phyloP scores from a whole-genome alignment of 768 basidiomycete species.

The Rhodotorula graminis region DNA sequence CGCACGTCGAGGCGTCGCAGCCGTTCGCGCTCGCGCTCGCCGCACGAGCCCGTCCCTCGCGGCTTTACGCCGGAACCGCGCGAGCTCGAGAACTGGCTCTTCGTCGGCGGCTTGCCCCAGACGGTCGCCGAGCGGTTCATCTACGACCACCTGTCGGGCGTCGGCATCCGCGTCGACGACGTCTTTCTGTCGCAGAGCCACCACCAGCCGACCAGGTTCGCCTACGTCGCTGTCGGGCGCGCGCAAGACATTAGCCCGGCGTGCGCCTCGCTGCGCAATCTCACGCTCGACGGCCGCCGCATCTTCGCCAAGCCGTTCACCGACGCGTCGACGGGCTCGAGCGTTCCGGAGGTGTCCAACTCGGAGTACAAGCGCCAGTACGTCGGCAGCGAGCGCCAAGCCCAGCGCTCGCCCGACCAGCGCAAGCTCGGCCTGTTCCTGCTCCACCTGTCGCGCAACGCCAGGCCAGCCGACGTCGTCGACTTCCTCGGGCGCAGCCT shows the following conservation, averaged over 20 bases:
- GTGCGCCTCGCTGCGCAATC: neutral
- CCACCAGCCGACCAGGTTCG: neutral
- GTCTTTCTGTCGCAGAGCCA: neutral
- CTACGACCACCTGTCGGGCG: neutral
- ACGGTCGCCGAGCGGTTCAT: neutral
- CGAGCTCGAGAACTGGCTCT: neutral
- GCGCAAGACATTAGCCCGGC: rapidly evolving
- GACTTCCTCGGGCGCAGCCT: neutral
- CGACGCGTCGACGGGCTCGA: neutral
- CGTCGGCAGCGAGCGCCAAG: neutral
- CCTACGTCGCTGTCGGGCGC: neutral
- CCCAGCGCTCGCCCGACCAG: neutral
- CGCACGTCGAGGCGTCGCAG: no score
- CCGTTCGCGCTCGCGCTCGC: no score
- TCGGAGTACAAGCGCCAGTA: neutral
- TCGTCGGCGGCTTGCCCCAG: neutral
- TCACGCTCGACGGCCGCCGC: neutral
- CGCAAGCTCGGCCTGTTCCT: neutral
- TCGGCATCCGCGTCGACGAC: neutral
- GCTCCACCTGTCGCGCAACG: neutral
- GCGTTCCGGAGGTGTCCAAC: neutral
- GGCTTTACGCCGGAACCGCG: no score
- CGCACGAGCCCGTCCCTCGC: no score
- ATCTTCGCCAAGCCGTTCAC: neutral
- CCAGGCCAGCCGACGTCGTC: neutral